Evolutionary conservation across 305 asterid species (phyloP), one percentile per base, ranked within the genome.

Genomic region (Solanum chacoense): DNA sequence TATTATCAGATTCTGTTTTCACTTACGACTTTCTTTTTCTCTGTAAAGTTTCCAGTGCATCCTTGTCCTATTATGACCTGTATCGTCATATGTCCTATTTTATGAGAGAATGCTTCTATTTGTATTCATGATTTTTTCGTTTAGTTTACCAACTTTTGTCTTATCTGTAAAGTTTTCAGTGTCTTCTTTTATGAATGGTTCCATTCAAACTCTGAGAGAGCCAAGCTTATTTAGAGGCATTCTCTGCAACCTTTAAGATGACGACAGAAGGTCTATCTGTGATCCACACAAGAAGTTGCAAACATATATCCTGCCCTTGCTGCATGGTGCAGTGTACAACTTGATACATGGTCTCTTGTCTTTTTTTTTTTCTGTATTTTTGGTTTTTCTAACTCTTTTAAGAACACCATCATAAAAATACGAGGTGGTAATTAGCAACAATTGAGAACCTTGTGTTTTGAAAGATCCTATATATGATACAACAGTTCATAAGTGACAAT

Each of bases 401-500:
- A 74, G 22, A 32, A 14, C 6, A 31, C 22, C 4, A 31, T 31
- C 40, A 74, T 74, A 50, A 31, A 74, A 31, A 18, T 32, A 31
- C 22, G 8, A 74, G 40, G 40, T 11, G 8, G 20, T 74, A 32
- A 31, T 31, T 32, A 18, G 26, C 26, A 74, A 74, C 40, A 32
- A 74, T 74, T 16, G 38, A 73, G 24, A 73, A 73, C 3, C 26
- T 31, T 16, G 79, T 73, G 24, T 50, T 73, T 73, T 73, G 11
- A 72, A 63, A 32, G 34, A 59, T 63, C 32, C 22, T 63, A 65
- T 63, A 31, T 63, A 22, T 6, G 28, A 75, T 50, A 69, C 55
- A 88, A 79, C 50, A 78, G 85, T 42, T 50, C 89, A 87, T 37
- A 26, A 73, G 84, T 88, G 89, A 85, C 73, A 71, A 81, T 72